phyloP scores from a whole-genome alignment of 2,329 filamentous ascomycete species.

The Lanzia echinophila region DNA sequence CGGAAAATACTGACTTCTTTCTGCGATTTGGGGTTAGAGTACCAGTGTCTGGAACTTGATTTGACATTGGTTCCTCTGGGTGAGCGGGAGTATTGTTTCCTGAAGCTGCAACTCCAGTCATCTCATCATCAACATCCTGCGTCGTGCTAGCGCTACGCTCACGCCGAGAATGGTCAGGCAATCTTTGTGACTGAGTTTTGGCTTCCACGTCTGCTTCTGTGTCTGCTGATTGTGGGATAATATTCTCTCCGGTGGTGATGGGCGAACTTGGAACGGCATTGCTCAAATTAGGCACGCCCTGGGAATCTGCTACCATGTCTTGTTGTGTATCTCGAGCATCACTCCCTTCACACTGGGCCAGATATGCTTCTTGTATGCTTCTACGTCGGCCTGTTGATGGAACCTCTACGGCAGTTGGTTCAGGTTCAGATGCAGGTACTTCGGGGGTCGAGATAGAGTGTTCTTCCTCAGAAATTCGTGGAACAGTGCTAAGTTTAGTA shows the following conservation, averaged over 20 bases:
- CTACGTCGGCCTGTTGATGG: conserved; percentile 22
- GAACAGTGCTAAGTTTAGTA: too few species aligned
- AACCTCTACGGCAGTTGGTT: conserved; percentile 15
- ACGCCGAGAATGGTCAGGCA: neutral
- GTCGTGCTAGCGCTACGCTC: neutral
- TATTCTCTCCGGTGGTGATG: neutral
- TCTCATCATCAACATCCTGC: neutral
- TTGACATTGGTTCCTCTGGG: neutral
- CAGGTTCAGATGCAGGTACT: neutral
- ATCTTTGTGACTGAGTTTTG: neutral
- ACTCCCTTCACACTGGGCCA: conserved; percentile 22
- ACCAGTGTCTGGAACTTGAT: too few species aligned
- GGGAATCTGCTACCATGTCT: conserved; percentile 26
- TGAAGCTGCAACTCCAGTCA: neutral
- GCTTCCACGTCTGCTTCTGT: neutral
- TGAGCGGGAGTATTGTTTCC: neutral
- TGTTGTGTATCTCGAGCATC: conserved; percentile 24
- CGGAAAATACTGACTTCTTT: conserved; percentile 8
- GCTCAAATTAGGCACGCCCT: conserved; percentile 11
- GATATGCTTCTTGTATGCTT: conserved; percentile 23
- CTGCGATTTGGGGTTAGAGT: neutral
- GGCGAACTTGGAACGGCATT: conserved; percentile 1
- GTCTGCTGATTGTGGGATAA: too few species aligned
- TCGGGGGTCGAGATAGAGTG: neutral
- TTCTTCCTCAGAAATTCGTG: neutral